A percentile compares a stretch with the other conserved stretches of the same genome.
phyloP scores from a whole-genome alignment of 768 basidiomycete genomes.

The Dictyophora rubrovolvata region DNA sequence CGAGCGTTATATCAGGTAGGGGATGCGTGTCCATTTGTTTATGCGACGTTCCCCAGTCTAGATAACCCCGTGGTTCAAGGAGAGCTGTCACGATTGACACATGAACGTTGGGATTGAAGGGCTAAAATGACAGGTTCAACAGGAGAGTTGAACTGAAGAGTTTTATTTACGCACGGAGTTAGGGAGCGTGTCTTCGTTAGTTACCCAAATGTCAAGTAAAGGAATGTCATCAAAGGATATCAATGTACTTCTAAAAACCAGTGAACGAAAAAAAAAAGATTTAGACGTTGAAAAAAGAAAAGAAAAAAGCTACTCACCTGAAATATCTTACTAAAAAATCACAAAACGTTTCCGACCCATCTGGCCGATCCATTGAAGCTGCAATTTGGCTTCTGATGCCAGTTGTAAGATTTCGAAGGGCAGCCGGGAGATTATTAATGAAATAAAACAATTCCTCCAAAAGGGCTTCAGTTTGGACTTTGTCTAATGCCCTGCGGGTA shows the following conservation, averaged over 20 bases:
- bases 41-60: not conserved
- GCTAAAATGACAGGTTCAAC: not conserved
- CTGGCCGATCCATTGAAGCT: conserved; percentile 1
- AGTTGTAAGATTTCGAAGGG: conserved; percentile 17
- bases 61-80: conserved; percentile 4
- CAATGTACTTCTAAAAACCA: not conserved
- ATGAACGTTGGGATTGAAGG: conserved; percentile 8
- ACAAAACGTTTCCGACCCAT: conserved; percentile 24
- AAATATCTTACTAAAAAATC: conserved; percentile 45
- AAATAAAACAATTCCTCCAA: conserved; percentile 32
- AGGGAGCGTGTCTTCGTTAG: not conserved
- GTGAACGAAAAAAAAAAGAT: not conserved
- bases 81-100: conserved; percentile 6
- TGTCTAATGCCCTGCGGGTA: conserved; percentile 31
- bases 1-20: conserved; percentile 63
- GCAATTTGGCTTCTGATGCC: not conserved
- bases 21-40: not conserved
- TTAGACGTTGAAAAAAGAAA: not conserved
- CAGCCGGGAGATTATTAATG: conserved; percentile 24
- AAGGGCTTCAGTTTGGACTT: conserved; percentile 25
- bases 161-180: not conserved
- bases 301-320: conserved; percentile 23
- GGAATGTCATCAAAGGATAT: conserved; percentile 2
- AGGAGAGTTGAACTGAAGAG: not conserved
- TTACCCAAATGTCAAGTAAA: conserved; percentile 4